These are phyloP conservation scores for Tephrocybe sp. DNA, from an alignment of 768 basidiomycete genomes.

Conservation along the genomic window DNA sequence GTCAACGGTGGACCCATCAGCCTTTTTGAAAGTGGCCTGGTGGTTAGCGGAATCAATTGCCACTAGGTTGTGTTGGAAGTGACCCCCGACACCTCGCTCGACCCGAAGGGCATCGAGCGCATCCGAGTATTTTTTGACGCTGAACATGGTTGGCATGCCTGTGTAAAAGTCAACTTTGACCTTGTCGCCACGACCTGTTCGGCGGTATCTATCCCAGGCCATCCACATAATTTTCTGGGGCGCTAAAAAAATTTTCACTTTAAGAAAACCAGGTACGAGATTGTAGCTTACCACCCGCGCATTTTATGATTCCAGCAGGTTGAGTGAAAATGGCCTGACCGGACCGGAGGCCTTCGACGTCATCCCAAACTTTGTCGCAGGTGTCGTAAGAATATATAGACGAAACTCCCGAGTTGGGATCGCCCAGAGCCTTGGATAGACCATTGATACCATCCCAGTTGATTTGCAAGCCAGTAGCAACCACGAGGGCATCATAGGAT, in stretches of 20 bases:
- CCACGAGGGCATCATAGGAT: conserved; percentile 83
- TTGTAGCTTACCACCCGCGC: conserved; percentile 69
- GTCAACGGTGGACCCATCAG: conserved; percentile 66
- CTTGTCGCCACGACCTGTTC: conserved; percentile 55
- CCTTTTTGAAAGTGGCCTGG: conserved; percentile 82
- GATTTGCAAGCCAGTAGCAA: conserved; percentile 86
- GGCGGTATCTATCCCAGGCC: conserved; percentile 82
- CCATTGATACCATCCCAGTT: conserved; percentile 81
- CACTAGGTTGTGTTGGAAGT: conserved; percentile 83
- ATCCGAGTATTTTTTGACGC: conserved; percentile 94
- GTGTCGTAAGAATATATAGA: conserved; percentile 91
- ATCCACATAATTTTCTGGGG: conserved; percentile 98
- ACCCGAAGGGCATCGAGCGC: conserved; percentile 77
- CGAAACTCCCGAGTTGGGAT: conserved; percentile 79
- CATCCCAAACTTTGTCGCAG: conserved; percentile 85
- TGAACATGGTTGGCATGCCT: conserved; percentile 95
- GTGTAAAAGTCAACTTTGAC: conserved; percentile 80
- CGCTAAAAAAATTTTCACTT: conserved; percentile 38
- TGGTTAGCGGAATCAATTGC: conserved; percentile 69
- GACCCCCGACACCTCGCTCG: conserved; percentile 76
- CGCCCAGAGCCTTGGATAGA: conserved; percentile 72
- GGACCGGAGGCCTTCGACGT: conserved; percentile 71
- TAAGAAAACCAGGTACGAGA: not conserved
- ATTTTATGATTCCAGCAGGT: conserved; percentile 90
- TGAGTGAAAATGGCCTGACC: conserved; percentile 95